Evolutionary conservation across 371 early-diverging fungal species (phyloP), one percentile per base, ranked within the genome.

Genomic region (Circinella minor): DNA sequence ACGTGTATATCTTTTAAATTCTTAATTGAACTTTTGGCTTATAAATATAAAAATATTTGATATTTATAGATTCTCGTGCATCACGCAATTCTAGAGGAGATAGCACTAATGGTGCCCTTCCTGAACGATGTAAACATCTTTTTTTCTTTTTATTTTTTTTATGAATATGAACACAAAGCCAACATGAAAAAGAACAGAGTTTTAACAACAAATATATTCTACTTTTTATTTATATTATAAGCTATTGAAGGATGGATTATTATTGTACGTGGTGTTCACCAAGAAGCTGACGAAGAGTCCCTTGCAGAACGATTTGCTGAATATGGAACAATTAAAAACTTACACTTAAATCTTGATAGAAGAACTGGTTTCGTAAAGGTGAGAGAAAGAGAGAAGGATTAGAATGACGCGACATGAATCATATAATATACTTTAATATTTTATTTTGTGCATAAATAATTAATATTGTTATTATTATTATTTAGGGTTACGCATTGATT

Each of bases 211-310:
- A 36, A 20, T 70, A 20, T 14, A 43, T 51, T 34, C 36, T 17
- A 18, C n/a, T 55, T 46, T 11, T 14, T 27, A 27, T 27, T 27
- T 27, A 60, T 63, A 27, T 17, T 72, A 43, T 43, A 9, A 90
- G 90, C 99, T 27, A 86, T 97, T 60, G 98, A 98, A 77, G 99
- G 99, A 46, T 98, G 96, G 97, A 94, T 97, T 65, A 78, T 98
- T 9, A 75, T 96, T 60, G 92, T 94, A 13, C 95, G 96, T 6
- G 93, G 93, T 36, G 86, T 98, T 38, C 95, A 98, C 80, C 96
- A 96, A 76, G 99, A 98, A 77, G 93, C 96, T 2, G 91, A 92
- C 17, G 99, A 97, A 71, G 99, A 98, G 39, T 92, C 94, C 43
- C 82, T 98, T 65, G 82, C 79, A 36, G 99, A 98, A 74, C 83